Evolutionary conservation across 345 rosid species (phyloP).

Genomic region (Hevea brasiliensis): DNA sequence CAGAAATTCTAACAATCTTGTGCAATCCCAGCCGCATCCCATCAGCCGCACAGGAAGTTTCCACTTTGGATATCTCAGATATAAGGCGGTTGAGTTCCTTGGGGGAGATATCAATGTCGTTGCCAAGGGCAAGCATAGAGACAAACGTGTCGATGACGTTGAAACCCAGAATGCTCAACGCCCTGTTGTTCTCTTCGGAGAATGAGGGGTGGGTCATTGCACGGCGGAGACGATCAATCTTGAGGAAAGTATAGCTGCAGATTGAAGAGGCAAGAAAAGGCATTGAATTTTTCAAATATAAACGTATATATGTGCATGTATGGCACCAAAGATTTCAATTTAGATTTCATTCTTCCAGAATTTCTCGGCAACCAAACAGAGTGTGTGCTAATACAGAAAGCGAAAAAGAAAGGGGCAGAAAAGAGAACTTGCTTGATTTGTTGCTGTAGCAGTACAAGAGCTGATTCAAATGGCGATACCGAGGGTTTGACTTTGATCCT

Average conservation of each 20-base stretch:
- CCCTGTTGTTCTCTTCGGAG: conserved; percentile 67
- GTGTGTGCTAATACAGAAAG: not conserved
- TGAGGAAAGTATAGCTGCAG: conserved; percentile 51
- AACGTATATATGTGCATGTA: too few species aligned
- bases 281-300: not conserved
- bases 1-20: conserved; percentile 58
- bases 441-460: conserved; percentile 15
- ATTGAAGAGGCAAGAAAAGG: conserved; percentile 5
- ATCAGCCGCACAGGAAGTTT: conserved; percentile 56
- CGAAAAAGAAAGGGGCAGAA: not conserved
- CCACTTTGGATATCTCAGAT: conserved; percentile 45
- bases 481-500: not conserved
- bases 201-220: conserved; percentile 75
- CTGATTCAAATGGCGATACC: not conserved
- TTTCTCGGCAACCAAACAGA: not conserved
- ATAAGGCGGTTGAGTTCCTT: conserved; percentile 43
- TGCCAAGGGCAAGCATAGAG: conserved; percentile 33
- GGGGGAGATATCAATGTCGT: conserved; percentile 53
- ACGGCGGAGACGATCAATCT: conserved; percentile 51
- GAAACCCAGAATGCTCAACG: conserved; percentile 56
- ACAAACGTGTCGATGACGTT: conserved; percentile 51
- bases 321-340: not conserved
- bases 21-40: conserved; percentile 53
- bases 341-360: not conserved
- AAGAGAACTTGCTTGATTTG: conserved; percentile 12